Percentiles rank a stretch among this genome's conserved stretches.
Evolutionary conservation across 805 yeast species (phyloP).

Genomic region (Naumovozyma castellii): DNA sequence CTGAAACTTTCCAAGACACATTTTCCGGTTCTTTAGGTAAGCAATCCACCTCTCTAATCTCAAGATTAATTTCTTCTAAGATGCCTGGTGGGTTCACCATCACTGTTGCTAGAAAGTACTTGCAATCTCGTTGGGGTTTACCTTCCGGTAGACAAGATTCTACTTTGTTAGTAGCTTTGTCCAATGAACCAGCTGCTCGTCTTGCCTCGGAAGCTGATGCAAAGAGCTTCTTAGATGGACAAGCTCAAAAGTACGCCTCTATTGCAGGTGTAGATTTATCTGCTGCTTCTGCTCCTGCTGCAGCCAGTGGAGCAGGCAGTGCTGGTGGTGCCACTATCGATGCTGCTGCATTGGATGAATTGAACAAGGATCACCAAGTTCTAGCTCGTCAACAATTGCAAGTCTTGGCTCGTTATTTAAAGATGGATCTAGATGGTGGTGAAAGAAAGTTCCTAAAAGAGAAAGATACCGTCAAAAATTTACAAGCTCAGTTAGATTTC

Average conservation of each 20-base stretch:
- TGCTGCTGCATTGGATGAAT: slow-evolving; percentile 83
- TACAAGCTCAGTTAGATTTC: slow-evolving; percentile 85
- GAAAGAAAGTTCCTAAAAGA: slow-evolving; percentile 68
- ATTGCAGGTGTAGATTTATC: slow-evolving; percentile 68
- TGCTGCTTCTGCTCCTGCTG: slow-evolving; percentile 51
- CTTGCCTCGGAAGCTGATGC: slow-evolving; percentile 82
- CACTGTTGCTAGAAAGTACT: slow-evolving; percentile 83
- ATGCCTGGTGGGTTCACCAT: slow-evolving; percentile 99
- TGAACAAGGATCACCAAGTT: slow-evolving; percentile 40
- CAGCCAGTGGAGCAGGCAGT: slow-evolving; percentile 39
- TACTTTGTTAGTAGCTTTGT: slow-evolving; percentile 69
- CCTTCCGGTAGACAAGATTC: slow-evolving; percentile 92
- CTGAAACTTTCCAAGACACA: slow-evolving; percentile 88
- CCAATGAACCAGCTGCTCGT: slow-evolving; percentile 87
- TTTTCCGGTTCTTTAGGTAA: slow-evolving; percentile 88
- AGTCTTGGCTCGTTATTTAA: slow-evolving; percentile 88
- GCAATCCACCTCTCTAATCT: slow-evolving; percentile 78
- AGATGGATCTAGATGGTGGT: slow-evolving; percentile 84
- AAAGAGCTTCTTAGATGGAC: slow-evolving; percentile 72
- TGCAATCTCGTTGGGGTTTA: slow-evolving; percentile 87
- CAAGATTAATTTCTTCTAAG: slow-evolving; percentile 88
- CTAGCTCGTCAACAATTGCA: slow-evolving; percentile 57
- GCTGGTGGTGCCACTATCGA: slow-evolving; percentile 85
- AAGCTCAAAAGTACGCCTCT: slow-evolving; percentile 79
- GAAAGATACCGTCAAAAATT: slow-evolving; percentile 71